These are phyloP conservation scores for Neophaeococcomyces aloes DNA, from an alignment of 2,329 filamentous ascomycete genomes.

Conservation along the genomic window DNA sequence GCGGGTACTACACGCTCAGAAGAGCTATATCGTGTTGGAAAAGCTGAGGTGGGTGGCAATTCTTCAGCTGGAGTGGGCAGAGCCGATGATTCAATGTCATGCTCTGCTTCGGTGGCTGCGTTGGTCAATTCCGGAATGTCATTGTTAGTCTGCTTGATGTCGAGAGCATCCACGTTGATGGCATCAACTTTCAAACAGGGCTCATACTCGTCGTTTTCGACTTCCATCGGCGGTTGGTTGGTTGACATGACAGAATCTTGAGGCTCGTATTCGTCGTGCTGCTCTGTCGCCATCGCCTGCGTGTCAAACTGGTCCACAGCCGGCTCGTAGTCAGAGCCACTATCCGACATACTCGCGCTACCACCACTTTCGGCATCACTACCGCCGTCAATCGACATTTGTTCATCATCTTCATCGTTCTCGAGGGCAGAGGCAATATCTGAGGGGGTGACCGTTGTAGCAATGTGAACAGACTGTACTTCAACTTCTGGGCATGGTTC, in stretches of 20 bases:
- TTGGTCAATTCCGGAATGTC: background rate
- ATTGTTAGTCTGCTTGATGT: background rate
- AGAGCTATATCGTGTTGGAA: background rate
- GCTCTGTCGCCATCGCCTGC: background rate
- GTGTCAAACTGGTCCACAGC: conserved; percentile 32
- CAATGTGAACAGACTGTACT: background rate
- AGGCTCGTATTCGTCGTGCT: conserved; percentile 19
- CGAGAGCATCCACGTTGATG: conserved; percentile 5
- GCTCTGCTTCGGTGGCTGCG: background rate
- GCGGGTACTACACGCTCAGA: background rate
- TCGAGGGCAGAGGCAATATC: background rate
- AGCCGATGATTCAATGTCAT: background rate
- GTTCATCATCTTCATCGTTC: conserved; percentile 1
- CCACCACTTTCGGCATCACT: conserved; percentile 17
- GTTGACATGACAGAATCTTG: conserved; percentile 25
- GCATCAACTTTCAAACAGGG: conserved; percentile 9
- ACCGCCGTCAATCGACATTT: conserved; percentile 14
- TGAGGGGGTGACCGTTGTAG: background rate
- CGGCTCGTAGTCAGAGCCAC: conserved; percentile 45
- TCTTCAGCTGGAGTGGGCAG: background rate
- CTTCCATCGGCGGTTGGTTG: conserved; percentile 6
- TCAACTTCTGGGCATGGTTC: no score
- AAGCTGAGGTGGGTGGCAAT: background rate
- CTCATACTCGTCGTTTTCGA: conserved; percentile 15
- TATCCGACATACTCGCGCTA: conserved; percentile 23